Evolutionary conservation across 176 grass and related monocot species (phyloP).

Genomic region (Oryza coarctata): DNA sequence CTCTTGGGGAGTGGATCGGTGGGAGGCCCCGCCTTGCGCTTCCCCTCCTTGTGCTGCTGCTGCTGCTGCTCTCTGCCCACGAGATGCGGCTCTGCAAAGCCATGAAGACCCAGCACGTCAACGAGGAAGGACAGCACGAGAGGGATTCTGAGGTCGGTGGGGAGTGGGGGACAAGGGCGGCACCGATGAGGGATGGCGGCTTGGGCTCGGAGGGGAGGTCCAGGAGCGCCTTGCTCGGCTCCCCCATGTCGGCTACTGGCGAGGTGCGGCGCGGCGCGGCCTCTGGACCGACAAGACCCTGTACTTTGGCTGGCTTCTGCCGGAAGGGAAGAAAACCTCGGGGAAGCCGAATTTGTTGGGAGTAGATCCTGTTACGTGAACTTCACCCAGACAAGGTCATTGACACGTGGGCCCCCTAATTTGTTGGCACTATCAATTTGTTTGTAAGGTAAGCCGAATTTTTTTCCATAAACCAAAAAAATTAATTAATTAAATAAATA

Average conservation of each 20-base stretch:
- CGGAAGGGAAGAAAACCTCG: neutral
- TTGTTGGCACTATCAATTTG: too few relatives aligned
- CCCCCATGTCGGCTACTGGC: constrained; percentile 33
- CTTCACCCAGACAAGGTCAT: too few relatives aligned
- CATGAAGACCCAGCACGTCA: neutral
- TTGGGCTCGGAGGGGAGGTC: constrained; percentile 44
- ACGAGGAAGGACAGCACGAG: neutral
- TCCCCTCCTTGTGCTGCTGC: constrained; percentile 11
- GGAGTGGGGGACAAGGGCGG: neutral
- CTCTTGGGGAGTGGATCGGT: constrained; percentile 49
- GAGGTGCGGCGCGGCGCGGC: neutral
- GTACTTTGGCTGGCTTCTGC: neutral
- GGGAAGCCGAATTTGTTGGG: too few relatives aligned
- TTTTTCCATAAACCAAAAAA: too few relatives aligned
- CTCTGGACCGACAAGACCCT: neutral
- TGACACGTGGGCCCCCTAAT: too few relatives aligned
- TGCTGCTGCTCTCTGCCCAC: constrained; percentile 19
- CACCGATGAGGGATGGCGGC: constrained; percentile 50
- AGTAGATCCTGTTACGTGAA: too few relatives aligned
- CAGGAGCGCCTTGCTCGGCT: constrained; percentile 59
- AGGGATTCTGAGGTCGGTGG: neutral
- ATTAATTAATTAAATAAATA: too few relatives aligned
- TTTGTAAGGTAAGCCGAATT: too few relatives aligned
- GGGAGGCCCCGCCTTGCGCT: constrained; percentile 28
- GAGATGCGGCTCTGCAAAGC: constrained; percentile 51